Evolutionary conservation across 352 stramenopile genomes (phyloP), one percentile per base, ranked within the genome.

Genomic region (Phytopythium vexans): DNA sequence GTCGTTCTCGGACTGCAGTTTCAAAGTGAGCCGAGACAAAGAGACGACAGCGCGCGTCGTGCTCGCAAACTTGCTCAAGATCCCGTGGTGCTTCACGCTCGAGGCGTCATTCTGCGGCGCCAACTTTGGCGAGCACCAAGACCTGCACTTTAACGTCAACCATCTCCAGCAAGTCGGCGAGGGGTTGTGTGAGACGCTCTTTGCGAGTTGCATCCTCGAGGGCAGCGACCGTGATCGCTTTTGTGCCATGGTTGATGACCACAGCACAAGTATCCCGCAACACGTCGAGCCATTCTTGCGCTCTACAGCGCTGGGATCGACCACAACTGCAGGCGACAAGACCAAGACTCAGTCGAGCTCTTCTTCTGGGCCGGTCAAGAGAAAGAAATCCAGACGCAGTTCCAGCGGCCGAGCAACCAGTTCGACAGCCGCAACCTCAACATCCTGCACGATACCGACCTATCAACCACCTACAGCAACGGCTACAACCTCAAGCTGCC

Each of bases 101-200:
- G 89, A 97, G 56, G 82, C 76, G 2, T 94, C 83, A 1, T 97
- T 96, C 49, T 95, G 86, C 49, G 89, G 89, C 3, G 74, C 79
- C 6, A 88, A 75, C 53, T 87, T 86, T 54, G 82, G 82, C 0
- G 63, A 79, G 27, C 68, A 89, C 4, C 60, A 76, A 44, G 70
- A 68, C 21, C 68, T 70, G 49, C 84, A 94, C 45, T 94, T 91
- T 43, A 88, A 84, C 43, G 82, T 78, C 3, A 60, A 64, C 4
- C 72, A 92, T 40, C 59, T 88, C 15, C 54, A 60, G 4, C 62
- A 85, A 63, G 69, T 76, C 7, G 80, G 80, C 46, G 47, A 49
- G 0, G 68, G 71, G 0, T 42, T 90, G 3, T 86, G 77, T 27
- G 71, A 88, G 33, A 65, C 77, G 32, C 49, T 90, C 1, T 60